These are phyloP conservation scores for Talaromyces stipitatus DNA, from an alignment of 495 filamentous ascomycete species.

Conservation along the genomic window DNA sequence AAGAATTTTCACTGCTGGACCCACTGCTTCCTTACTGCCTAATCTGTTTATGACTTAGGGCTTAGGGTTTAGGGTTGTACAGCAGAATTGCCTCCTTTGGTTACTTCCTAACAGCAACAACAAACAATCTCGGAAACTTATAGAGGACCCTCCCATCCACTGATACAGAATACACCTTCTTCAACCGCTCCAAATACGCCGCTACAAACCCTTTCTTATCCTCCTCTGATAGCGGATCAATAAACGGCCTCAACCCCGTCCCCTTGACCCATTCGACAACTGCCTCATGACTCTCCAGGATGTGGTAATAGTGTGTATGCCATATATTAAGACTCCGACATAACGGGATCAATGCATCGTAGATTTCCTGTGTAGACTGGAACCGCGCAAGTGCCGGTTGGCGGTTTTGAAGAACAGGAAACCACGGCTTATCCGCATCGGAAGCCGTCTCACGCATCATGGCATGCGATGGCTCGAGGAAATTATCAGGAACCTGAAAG, in stretches of 20 bases:
- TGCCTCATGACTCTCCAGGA: constrained; percentile 32
- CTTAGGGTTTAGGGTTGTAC: not conserved
- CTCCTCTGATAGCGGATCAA: constrained; percentile 29
- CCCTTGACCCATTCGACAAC: constrained; percentile 53
- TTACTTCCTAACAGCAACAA: constrained; percentile 33
- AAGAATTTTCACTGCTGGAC: not conserved
- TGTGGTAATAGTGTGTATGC: constrained; percentile 45
- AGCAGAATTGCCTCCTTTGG: too few relatives aligned
- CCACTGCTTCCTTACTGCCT: not conserved
- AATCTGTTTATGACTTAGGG: not conserved
- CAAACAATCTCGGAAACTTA: constrained; percentile 40
- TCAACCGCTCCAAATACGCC: constrained; percentile 30
- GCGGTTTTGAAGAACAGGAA: constrained; percentile 12
- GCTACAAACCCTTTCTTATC: constrained; percentile 31
- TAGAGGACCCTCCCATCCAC: constrained; percentile 40
- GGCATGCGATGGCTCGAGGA: constrained; percentile 36
- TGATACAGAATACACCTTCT: constrained; percentile 25
- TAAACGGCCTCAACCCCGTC: constrained; percentile 43
- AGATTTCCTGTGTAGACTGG: constrained; percentile 35
- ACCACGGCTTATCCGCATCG: constrained; percentile 27
- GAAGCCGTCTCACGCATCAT: constrained; percentile 39
- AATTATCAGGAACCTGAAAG: constrained; percentile 48
- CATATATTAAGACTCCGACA: constrained; percentile 37
- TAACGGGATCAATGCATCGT: constrained; percentile 36
- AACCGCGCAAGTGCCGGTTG: constrained; percentile 38